phyloP scores from a whole-genome alignment of 2,329 filamentous ascomycete species.

The Geoglossum cookeanum region DNA sequence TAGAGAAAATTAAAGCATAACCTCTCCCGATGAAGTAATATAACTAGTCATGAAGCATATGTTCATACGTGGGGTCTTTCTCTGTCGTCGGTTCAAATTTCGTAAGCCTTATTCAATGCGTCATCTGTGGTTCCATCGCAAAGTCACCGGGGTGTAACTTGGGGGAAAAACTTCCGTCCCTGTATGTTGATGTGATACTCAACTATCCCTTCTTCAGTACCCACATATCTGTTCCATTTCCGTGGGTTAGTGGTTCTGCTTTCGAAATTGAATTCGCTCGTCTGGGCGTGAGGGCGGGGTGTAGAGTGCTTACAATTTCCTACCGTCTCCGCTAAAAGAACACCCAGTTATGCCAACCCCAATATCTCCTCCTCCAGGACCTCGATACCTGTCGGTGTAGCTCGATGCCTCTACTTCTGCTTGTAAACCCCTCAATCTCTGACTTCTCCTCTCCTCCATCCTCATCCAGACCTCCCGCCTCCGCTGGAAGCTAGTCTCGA shows the following conservation, averaged over 20 bases:
- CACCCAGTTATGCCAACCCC: slow-evolving; percentile 26
- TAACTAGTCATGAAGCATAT: neutral
- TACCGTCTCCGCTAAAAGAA: slow-evolving; percentile 28
- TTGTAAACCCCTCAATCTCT: neutral
- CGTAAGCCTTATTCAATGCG: neutral
- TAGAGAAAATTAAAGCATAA: neutral
- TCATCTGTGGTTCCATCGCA: neutral
- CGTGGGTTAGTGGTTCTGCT: slow-evolving; percentile 3
- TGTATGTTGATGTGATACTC: slow-evolving; percentile 49
- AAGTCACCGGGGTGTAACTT: slow-evolving; percentile 17
- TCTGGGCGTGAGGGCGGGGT: neutral
- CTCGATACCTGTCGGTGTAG: neutral
- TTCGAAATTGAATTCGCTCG: neutral
- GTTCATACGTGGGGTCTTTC: neutral
- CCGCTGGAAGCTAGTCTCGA: slow-evolving; percentile 14
- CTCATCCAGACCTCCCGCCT: neutral
- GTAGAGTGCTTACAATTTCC: slow-evolving; percentile 26
- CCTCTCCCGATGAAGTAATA: neutral
- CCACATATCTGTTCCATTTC: slow-evolving; percentile 31
- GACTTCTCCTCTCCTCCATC: neutral
- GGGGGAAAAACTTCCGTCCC: slow-evolving; percentile 39
- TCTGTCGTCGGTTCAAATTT: neutral
- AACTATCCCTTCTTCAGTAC: slow-evolving; percentile 55
- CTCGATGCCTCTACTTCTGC: neutral
- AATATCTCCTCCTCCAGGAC: neutral